A percentile compares a stretch with the other conserved stretches of the same genome.
These are phyloP conservation scores for Meredithiella fracta DNA, from an alignment of 2,329 filamentous ascomycete genomes.

Conservation along the genomic window DNA sequence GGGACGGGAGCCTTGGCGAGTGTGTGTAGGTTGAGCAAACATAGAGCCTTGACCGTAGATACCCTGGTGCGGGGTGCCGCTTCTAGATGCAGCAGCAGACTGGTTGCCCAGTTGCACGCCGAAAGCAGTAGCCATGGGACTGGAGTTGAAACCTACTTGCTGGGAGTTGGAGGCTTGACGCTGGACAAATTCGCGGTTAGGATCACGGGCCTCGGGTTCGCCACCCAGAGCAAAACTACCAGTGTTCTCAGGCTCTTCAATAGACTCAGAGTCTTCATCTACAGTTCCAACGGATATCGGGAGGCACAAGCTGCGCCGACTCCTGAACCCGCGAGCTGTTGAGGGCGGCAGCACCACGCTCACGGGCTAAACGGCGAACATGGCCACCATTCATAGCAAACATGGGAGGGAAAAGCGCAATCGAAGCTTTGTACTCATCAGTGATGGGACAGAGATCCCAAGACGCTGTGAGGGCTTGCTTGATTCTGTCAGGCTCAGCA, in stretches of 20 bases:
- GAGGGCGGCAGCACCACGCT: slow-evolving; percentile 25
- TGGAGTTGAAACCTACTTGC: slow-evolving; percentile 37
- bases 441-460: slow-evolving; percentile 13
- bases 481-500: slow-evolving; percentile 10
- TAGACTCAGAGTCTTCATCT: slow-evolving; percentile 30
- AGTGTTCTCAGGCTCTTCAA: slow-evolving; percentile 55
- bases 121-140: slow-evolving; percentile 38
- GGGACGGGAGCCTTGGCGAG: slow-evolving; percentile 71
- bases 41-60: slow-evolving; percentile 34
- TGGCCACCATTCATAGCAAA: slow-evolving; percentile 72
- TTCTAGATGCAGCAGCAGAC: slow-evolving; percentile 40
- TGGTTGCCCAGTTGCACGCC: slow-evolving; percentile 30
- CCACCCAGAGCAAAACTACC: slow-evolving; percentile 78
- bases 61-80: slow-evolving; percentile 67
- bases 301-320: slow-evolving; percentile 29
- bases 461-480: slow-evolving; percentile 16
- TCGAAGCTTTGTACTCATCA: slow-evolving; percentile 15
- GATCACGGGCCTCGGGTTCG: slow-evolving; percentile 70
- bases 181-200: slow-evolving; percentile 36
- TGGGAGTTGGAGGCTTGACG: slow-evolving; percentile 50
- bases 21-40: slow-evolving; percentile 51
- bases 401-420: slow-evolving; percentile 42
- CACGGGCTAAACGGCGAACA: slow-evolving; percentile 61
- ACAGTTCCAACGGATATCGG: too few species aligned
- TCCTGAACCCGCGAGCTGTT: neutral